Percentiles rank a stretch among this genome's conserved stretches.
Conservation (phyloP, 1,284 basidiomycete species). For the Phylloboletellus chloephorus region DNA sequence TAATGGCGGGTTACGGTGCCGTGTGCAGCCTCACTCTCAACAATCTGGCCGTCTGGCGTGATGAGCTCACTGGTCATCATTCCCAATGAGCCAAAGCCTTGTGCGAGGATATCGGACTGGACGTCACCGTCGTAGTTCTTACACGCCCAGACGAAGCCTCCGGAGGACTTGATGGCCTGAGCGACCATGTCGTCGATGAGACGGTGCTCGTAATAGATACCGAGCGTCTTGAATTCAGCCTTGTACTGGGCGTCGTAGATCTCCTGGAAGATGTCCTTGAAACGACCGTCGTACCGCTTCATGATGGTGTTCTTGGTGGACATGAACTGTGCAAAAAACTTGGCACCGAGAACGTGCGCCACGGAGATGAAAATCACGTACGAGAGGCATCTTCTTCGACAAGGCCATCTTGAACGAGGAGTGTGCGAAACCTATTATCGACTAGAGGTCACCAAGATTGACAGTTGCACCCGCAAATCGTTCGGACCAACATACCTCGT, state of each 20-base stretch:
- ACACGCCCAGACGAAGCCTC: constrained; percentile 96
- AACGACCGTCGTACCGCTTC: constrained; percentile 95
- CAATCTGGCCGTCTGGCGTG: constrained; percentile 89
- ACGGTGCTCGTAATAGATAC: constrained; percentile 97
- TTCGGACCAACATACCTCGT: constrained; percentile 52
- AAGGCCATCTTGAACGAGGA: constrained; percentile 99
- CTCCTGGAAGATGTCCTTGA: constrained; percentile 98
- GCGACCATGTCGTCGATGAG: constrained; percentile 95
- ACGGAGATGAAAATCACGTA: constrained; percentile 32
- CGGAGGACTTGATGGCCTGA: constrained; percentile 92
- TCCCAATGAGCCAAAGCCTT: constrained; percentile 90
- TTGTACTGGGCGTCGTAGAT: constrained; percentile 88
- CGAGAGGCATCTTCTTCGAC: constrained; percentile 87
- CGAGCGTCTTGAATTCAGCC: constrained; percentile 71
- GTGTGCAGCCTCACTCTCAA: constrained; percentile 95
- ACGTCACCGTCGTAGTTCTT: constrained; percentile 99
- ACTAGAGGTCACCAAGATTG: constrained; percentile 40
- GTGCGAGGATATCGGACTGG: constrained; percentile 87
- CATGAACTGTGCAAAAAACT: constrained; percentile 61
- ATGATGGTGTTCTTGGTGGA: constrained; percentile 98
- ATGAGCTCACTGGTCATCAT: constrained; percentile 99
- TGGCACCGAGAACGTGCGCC: neutral
- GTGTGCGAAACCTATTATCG: constrained; percentile 93
- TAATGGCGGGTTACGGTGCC: constrained; percentile 95
- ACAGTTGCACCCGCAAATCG: neutral